Base-by-base conservation (phyloP, 2,329 filamentous ascomycete species). In the Pezicula rhizophila region DNA sequence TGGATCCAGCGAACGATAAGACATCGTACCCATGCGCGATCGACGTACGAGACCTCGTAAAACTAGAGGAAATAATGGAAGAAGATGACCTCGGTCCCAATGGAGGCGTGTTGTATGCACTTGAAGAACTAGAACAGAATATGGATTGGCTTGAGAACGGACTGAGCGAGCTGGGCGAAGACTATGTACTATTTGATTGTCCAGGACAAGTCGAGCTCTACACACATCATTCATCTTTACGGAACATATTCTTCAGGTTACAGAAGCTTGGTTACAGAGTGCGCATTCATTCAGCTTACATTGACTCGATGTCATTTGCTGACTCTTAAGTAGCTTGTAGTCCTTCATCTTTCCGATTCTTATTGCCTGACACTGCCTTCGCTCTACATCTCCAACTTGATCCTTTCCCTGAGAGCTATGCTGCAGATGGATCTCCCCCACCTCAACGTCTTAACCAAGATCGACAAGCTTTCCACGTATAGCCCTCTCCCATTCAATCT, bases 151-250 rank as follows among this genome's bases (percentile, higher is more conserved):
- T 99, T 12, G 87, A 91, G 62, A 78, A 88, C 45, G 85, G 87
- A 2, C 66, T 99, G 57, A 87, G 86, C 58, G 79, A 85, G 61
- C 75, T 96, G 37, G 85, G 79, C 70, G 89, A 96, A 56, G 91
- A 97, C 59, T 99, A 97, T 63, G 72, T 99, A 49, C 70, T 99
- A 10, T 96, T 99, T 56, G 93, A 99, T 70, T 97, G 93, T 57
- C 93, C 93, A 0, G 93, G 93, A 1, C 93, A 99, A 67, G 92
- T 97, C 43, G 93, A 99, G 70, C 78, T 99, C 5, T 97, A 96
- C 64, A 97, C 92, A 41, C 93, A 97, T 65, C 93, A 99, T 70
- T 84, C 84, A 49, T 95, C 90, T 12, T 72, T 99, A 57, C 82
- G 93, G 50, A 95, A 95, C 62, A 91, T 99, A 54, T 91, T 99